Conservation (phyloP, 75 land plant species). For the Picea glauca region DNA sequence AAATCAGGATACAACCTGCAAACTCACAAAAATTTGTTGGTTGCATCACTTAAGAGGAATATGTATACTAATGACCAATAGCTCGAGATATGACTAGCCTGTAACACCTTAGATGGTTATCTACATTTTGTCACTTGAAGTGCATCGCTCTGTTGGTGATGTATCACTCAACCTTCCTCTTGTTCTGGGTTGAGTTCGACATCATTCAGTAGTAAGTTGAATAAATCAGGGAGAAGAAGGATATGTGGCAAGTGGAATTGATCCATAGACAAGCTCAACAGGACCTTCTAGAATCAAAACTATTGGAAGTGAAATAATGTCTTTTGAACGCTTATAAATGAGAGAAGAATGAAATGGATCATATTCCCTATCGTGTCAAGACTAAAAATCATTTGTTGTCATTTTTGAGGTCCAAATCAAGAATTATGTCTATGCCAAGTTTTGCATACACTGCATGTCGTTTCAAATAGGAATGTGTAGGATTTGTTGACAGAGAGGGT, state of each 20-base stretch:
- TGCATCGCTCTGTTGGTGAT: no score
- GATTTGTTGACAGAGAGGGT: no score
- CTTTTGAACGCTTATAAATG: constrained; percentile 37
- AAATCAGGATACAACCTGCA: no score
- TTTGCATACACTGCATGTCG: constrained; percentile 68
- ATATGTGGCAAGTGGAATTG: constrained; percentile 45
- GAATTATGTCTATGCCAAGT: constrained; percentile 65
- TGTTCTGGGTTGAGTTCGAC: no score
- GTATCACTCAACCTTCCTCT: no score
- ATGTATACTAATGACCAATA: no score
- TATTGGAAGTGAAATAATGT: constrained; percentile 42
- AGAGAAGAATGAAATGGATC: constrained; percentile 49
- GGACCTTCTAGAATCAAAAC: constrained; percentile 43
- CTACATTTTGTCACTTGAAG: no score
- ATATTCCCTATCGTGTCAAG: constrained; percentile 56
- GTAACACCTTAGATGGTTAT: no score
- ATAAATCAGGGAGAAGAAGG: constrained; percentile 26
- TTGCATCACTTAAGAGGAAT: no score
- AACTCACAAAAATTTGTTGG: no score
- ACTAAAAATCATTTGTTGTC: constrained; percentile 54
- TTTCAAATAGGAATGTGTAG: constrained; percentile 64
- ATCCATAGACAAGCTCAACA: constrained; percentile 35
- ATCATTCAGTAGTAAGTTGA: no score
- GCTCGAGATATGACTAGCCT: no score
- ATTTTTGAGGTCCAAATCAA: constrained; percentile 69